Evolutionary conservation across 352 stramenopile species (phyloP).

Genomic region (Phytophthora palmivora): DNA sequence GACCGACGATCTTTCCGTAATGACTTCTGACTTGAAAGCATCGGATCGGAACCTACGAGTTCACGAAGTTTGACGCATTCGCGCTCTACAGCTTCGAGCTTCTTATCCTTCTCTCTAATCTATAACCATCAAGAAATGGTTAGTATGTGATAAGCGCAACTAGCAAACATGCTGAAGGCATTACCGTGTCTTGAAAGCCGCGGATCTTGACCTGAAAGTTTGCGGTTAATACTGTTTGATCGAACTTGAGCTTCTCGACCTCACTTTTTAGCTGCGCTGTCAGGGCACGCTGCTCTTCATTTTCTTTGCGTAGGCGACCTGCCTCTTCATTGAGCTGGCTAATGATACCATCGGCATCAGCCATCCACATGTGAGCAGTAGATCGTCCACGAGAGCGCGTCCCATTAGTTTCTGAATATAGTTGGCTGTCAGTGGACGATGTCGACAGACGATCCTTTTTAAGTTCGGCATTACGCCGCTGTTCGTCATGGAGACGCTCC

Average conservation of each 20-base stretch:
- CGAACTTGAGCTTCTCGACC: conserved; percentile 71
- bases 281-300: conserved; percentile 66
- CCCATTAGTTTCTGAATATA: conserved; percentile 49
- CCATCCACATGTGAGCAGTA: conserved; percentile 84
- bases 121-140: conserved; percentile 25
- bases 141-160: conserved; percentile 4
- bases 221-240: conserved; percentile 76
- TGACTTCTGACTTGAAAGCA: conserved; percentile 44
- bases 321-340: conserved; percentile 79
- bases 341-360: conserved; percentile 86
- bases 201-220: conserved; percentile 89
- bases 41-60: conserved; percentile 43
- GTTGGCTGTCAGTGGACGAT: conserved; percentile 49
- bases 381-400: conserved; percentile 61
- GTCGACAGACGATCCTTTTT: conserved; percentile 55
- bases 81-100: conserved; percentile 72
- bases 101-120: conserved; percentile 88
- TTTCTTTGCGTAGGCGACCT: conserved; percentile 74
- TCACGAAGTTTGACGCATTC: conserved; percentile 78
- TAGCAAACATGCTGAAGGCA: background rate
- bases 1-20: conserved; percentile 58
- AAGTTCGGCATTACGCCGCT: conserved; percentile 62
- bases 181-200: conserved; percentile 73
- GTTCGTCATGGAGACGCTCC: conserved; percentile 67
- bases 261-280: conserved; percentile 70